phyloP scores from a whole-genome alignment of 164 flowering plant species.

The Macadamia tetraphylla region DNA sequence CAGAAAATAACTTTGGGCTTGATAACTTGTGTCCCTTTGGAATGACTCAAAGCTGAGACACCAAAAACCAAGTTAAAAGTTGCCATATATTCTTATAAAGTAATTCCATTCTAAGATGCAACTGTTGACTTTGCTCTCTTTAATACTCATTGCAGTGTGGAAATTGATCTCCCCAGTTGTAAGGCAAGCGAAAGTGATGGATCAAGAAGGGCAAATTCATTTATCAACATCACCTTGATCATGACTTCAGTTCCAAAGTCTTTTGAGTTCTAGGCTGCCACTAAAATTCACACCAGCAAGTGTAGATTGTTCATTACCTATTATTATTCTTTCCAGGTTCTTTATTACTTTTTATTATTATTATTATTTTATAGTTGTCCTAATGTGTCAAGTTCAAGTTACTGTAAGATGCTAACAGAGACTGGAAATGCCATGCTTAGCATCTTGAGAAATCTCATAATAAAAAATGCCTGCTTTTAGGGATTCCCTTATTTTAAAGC shows the following conservation, averaged over 20 bases:
- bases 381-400: not conserved
- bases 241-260: not conserved
- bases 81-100: not conserved
- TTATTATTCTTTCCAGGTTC: not conserved
- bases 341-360: not conserved
- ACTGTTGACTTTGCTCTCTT: not conserved
- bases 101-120: not conserved
- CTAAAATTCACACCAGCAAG: not conserved
- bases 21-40: not conserved
- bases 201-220: conserved; percentile 31
- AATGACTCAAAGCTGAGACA: too few species aligned
- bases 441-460: not conserved
- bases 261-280: not conserved
- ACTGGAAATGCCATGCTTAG: not conserved
- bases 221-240: conserved; percentile 12
- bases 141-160: conserved; percentile 54
- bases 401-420: not conserved
- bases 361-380: not conserved
- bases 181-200: conserved; percentile 38
- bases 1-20: not conserved
- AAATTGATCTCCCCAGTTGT: conserved; percentile 54
- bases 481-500: too few species aligned
- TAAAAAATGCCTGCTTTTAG: too few species aligned
- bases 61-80: not conserved
- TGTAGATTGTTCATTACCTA: not conserved